Base-by-base conservation (phyloP, 2,329 filamentous ascomycete genomes). In the Ascosphaera apis region DNA sequence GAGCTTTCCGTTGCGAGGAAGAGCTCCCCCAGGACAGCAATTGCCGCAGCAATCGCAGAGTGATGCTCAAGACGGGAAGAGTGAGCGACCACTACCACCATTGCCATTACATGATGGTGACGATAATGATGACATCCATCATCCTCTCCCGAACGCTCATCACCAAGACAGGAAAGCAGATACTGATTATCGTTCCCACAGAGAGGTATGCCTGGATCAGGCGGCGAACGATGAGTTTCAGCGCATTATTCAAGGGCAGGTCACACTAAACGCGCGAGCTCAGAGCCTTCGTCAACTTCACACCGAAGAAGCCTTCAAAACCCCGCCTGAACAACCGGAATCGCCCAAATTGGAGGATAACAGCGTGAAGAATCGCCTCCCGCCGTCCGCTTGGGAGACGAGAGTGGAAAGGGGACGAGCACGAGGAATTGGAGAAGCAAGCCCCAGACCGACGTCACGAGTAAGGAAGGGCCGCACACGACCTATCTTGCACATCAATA, bases 131-230 rank as follows among this genome's bases (percentile, higher is more conserved):
- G 19, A 21, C 19, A 4, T 4, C 9, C 4, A 21, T 21, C 19
- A 21, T 21, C 19, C 19, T 21, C 19, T 21, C 19, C 19, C 19
- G 9, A 9, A 21, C 19, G 19, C 19, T 21, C 19, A 21, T 21
- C 19, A 18, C 31, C 8, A 21, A 12, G 31, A 33, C 31, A 33
- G 4, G 9, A 13, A 33, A 17, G 8, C 31, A 17, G 15, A 16
- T 17, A 33, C 31, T 33, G 18, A 33, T n/a, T 17, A 5, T 13
- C 31, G 4, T 33, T 17, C 8, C 30, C 12, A 15, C 31, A 33
- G 31, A 33, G 31, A 33, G 31, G 13, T 33, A 4, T 21, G 31
- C 31, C 15, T 33, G 31, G 31, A 33, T 33, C 15, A 33, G n/a
- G 31, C 5, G 13, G 9, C 31, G 15, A 21, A 33, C 31, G 31